Evolutionary conservation across 352 stramenopile species (phyloP).

Genomic region (Globisporangium irregulare): DNA sequence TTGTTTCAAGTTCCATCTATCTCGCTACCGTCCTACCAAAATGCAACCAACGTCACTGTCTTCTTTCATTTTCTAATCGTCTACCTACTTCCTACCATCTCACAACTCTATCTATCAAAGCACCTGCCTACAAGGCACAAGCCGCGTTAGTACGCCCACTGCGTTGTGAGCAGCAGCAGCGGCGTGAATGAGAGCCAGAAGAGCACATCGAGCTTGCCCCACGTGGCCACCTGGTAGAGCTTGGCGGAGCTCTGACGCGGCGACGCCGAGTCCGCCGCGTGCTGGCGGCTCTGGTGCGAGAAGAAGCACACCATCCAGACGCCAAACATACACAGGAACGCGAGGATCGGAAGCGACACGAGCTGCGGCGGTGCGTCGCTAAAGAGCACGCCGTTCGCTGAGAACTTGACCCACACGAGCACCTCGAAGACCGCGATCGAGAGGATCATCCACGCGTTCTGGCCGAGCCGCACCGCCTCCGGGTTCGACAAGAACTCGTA

Average conservation of each 20-base stretch:
- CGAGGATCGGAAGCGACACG: constrained; percentile 57
- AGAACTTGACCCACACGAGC: constrained; percentile 84
- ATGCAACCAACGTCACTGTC: not conserved
- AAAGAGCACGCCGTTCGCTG: constrained; percentile 53
- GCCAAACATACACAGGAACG: constrained; percentile 61
- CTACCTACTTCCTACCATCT: not conserved
- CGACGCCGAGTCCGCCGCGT: not conserved
- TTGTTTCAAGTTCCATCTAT: not conserved
- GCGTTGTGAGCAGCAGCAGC: constrained; percentile 69
- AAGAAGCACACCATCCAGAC: constrained; percentile 84
- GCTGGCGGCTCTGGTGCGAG: constrained; percentile 10
- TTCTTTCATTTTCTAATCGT: not conserved
- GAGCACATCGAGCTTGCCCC: constrained; percentile 73
- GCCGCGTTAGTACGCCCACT: constrained; percentile 59
- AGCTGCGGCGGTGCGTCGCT: constrained; percentile 47
- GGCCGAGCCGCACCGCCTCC: constrained; percentile 65
- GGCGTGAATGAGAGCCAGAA: constrained; percentile 85
- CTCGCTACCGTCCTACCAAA: not conserved
- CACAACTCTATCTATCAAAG: not conserved
- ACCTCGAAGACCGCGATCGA: constrained; percentile 77
- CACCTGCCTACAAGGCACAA: too few species aligned
- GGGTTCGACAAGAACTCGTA: constrained; percentile 86
- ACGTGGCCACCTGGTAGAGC: constrained; percentile 32
- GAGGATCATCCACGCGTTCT: constrained; percentile 84
- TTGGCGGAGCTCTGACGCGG: constrained; percentile 15